Evolutionary conservation across 768 basidiomycete genomes (phyloP), one percentile per base, ranked within the genome.

Genomic region (Mycena kentingensis): DNA sequence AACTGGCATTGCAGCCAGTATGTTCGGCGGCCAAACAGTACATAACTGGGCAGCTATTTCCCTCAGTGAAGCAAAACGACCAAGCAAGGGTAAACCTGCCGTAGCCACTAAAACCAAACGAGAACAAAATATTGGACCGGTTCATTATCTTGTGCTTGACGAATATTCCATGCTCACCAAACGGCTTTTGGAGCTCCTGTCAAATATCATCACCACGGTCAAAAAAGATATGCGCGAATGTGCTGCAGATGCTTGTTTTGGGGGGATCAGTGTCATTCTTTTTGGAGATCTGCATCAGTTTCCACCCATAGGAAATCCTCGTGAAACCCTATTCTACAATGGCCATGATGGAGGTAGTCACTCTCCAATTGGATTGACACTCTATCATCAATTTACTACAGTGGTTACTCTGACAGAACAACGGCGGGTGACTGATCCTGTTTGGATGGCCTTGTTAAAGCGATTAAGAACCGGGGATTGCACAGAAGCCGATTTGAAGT

Each of bases 231-330:
- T 10, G 24, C 45, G 35, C 8, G 36, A 32, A 10, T 53, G 51
- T 0, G 46, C 55, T 12, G 28, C 55, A 0, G 51, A 52, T 1
- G 6, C 37, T 2, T 55, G 66, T 0, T 77, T 76, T 52, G 72
- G 70, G 4, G 70, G 73, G 0, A 60, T 77, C 50, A 73, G 69
- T 48, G 63, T 78, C 10, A 70, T 77, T 3, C 18, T 77, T 3
- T 57, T 61, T n/a, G 77, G 77, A 0, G 74, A 77, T 46, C 67
- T 76, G 15, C 74, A 78, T 48, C 77, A 77, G 59, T 77, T 78
- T 52, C 76, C 74, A 2, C 75, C 73, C 0, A 73, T 78, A 0
- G 60, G 45, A 5, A 47, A 52, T 58, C 24, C 66, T 52, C 46
- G 10, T 3, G 19, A 27, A 11, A 65, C 64, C 18, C 51, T 71